These are phyloP conservation scores for Huiozyma naganishii DNA, from an alignment of 805 yeast genomes.

Conservation along the genomic window DNA sequence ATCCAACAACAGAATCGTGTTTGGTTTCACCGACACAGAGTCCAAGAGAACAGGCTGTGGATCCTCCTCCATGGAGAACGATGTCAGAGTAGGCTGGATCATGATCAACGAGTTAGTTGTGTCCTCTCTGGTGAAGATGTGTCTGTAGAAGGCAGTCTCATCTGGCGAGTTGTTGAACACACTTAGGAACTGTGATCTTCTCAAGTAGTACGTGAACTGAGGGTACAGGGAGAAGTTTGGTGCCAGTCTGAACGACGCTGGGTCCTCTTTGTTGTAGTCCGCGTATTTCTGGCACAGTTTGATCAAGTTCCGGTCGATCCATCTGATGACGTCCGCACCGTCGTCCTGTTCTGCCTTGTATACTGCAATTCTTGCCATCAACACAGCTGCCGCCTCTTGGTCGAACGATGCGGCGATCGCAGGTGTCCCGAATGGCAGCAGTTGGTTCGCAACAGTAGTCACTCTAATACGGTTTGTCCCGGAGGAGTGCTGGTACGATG, in stretches of 20 bases:
- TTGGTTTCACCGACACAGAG: slow-evolving; percentile 84
- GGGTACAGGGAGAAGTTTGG: slow-evolving; percentile 84
- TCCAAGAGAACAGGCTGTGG: slow-evolving; percentile 89
- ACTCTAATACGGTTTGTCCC: slow-evolving; percentile 85
- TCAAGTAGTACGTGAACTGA: slow-evolving; percentile 88
- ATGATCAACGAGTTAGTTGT: slow-evolving; percentile 85
- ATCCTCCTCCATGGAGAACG: slow-evolving; percentile 73
- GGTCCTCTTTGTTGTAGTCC: slow-evolving; percentile 81
- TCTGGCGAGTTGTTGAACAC: slow-evolving; percentile 98
- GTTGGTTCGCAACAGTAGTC: slow-evolving; percentile 59
- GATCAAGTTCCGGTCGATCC: slow-evolving; percentile 90
- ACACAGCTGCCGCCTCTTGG: slow-evolving; percentile 95
- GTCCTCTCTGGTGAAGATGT: slow-evolving; percentile 82
- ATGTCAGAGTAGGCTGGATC: slow-evolving; percentile 94
- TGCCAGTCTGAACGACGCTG: slow-evolving; percentile 69
- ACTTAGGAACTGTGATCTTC: slow-evolving; percentile 92
- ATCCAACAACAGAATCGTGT: slow-evolving; percentile 76
- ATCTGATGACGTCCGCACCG: slow-evolving; percentile 84
- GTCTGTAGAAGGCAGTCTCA: slow-evolving; percentile 95
- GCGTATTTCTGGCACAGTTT: slow-evolving; percentile 88
- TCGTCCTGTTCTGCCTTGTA: slow-evolving; percentile 75
- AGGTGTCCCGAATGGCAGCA: slow-evolving; percentile 46
- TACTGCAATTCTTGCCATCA: slow-evolving; percentile 85
- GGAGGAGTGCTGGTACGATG: slow-evolving; percentile 90
- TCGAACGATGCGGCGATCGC: slow-evolving; percentile 63